Percentiles rank a stretch among this genome's conserved stretches.
These are phyloP conservation scores for Aurantiochytrium sp. DNA, from an alignment of 108 stramenopile species.

Conservation along the genomic window DNA sequence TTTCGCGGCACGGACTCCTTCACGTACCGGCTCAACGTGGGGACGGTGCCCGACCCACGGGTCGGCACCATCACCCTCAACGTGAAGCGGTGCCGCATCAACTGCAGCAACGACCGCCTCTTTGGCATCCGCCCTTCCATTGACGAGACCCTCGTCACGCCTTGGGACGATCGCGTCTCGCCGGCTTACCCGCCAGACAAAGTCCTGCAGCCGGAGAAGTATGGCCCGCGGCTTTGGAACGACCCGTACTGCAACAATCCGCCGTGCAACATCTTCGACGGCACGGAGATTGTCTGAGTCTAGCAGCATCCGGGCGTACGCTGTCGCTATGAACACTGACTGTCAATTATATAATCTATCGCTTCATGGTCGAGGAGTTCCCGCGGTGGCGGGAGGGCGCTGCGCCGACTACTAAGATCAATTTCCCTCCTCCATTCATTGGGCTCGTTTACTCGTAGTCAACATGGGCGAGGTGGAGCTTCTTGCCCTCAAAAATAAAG, in stretches of 20 bases:
- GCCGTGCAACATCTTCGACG: background rate
- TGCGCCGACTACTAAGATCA: too few species aligned
- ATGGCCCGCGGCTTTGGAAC: background rate
- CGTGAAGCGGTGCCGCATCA: background rate
- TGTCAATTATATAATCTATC: background rate
- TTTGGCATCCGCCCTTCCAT: background rate
- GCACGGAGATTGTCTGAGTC: background rate
- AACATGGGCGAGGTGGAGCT: background rate
- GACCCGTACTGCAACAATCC: slow-evolving; percentile 14
- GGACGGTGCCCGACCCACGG: background rate
- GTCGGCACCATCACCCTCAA: background rate
- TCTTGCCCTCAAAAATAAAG: background rate
- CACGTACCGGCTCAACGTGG: background rate
- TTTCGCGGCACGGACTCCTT: slow-evolving; percentile 4
- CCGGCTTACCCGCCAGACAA: background rate
- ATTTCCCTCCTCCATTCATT: too few species aligned
- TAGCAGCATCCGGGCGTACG: too few species aligned
- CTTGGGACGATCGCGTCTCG: background rate
- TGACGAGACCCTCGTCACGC: background rate
- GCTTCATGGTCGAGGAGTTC: background rate
- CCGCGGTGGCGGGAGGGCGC: background rate
- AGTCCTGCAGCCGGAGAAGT: slow-evolving; percentile 2
- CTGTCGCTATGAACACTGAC: too few species aligned
- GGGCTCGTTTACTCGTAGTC: background rate
- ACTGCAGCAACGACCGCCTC: background rate